Base-by-base conservation (phyloP, 208 protist genomes). In the Strigomonas culicis region DNA sequence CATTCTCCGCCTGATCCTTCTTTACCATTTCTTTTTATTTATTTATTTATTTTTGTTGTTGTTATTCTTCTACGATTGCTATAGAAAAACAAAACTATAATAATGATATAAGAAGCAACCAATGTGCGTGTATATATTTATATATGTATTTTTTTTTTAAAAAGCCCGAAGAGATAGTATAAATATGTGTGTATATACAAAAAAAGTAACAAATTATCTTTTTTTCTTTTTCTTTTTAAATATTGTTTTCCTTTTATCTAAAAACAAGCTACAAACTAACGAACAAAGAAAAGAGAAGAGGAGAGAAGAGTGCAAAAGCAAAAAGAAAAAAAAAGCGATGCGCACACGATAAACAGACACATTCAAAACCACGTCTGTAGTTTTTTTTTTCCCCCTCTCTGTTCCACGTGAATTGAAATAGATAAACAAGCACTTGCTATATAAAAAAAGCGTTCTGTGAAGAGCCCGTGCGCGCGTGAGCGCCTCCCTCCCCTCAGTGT, bases 1-100 rank as follows among this genome's bases (percentile, higher is more conserved):
- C 94, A 67, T 96, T 96, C 78, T 96, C 88, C 65, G 82, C 7
- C 17, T 25, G 25, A 17, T 0, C 17, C 0, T 50, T 4, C 19
- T 46, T 21, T 47, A 17, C n/a, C 32, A 27, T 52, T 61, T 21
- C 1, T 47, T 32, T 11, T 32, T 32, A 55, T n/a, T 22, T 62
- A 8, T 30, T 52, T 56, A 1, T 70, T 25, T 63, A 36, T n/a
- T 28, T 32, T n/a, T 63, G 4, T 46, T 49, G 44, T n/a, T 51
- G n/a, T 50, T 59, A 21, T 15, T 59, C 10, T 7, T 2, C 55
- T 30, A 63, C 19, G 36, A 50, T 30, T 28, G 17, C 27, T 4
- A 64, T 1, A 61, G 51, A 63, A 55, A 53, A 25, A 30, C 22
- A 22, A 28, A 32, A 55, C 41, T 52, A 63, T 0, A 21, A 22